Evolutionary conservation across 768 basidiomycete genomes (phyloP), one percentile per base, ranked within the genome.

Genomic region (Lyophyllum shimeji): DNA sequence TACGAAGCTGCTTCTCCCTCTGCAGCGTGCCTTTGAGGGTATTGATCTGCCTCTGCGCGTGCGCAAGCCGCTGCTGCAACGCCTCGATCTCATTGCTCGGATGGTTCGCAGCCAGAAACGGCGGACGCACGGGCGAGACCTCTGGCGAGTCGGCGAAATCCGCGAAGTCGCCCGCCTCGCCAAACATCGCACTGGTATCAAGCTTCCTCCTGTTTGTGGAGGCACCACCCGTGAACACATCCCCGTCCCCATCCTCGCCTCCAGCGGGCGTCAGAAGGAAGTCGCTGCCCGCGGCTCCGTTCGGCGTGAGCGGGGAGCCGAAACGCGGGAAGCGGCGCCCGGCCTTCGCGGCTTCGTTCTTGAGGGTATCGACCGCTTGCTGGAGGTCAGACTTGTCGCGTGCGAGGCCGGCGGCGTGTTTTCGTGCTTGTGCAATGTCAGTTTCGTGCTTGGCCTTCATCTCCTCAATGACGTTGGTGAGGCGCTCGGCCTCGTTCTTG

Each of bases 371-470:
- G 23, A 98, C 74, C 3, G 83, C 76, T 58, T 86, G 83, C 67
- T 95, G 90, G 39, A 99, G 76, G 63, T 99, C 96, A 24, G 85
- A 87, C 76, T 95, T 96, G 69, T 99, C 97, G 59, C 96, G 83
- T 63, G 89, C 86, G 23, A 98, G 79, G 23, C 90, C 87, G 1
- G 95, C 95, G 1, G 90, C 86, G 52, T 89, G 84, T 71, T 92
- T 92, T 46, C 95, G 82, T 63, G 93, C 90, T 57, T 91, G 89
- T 2, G 96, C 97, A 55, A 98, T 82, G 59, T 97, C 94, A 13
- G 94, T 93, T 73, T 98, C 96, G 66, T 98, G 95, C 69, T 94
- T 95, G 51, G 83, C 81, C 67, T 90, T 93, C 68, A 93, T 76
- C 50, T 93, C 90, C 45, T 87, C 85, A 20, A 89, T 71, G 5